Evolutionary conservation across 148 eudicot genomes (phyloP).

Genomic region (Cornus suecica): DNA sequence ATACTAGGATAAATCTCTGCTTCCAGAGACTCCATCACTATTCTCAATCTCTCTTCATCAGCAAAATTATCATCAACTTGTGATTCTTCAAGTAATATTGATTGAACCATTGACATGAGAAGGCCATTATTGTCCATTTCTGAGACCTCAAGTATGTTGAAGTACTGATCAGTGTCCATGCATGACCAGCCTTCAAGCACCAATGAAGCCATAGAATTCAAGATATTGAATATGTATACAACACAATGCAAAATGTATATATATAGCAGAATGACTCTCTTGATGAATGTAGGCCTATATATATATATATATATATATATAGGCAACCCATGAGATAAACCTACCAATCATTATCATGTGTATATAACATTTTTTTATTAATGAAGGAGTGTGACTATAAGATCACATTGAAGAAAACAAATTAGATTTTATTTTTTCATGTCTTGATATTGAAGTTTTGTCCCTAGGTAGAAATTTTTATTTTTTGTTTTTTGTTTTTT

Average conservation of each 20-base stretch:
- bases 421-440: too few species aligned
- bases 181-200: conserved; percentile 15
- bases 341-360: too few species aligned
- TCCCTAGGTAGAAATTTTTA: too few species aligned
- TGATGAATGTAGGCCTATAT: background rate
- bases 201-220: conserved; percentile 15
- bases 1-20: conserved; percentile 23
- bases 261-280: background rate
- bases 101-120: conserved; percentile 17
- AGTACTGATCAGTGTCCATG: background rate
- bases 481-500: too few species aligned
- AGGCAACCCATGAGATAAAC: too few species aligned
- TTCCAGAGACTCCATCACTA: conserved; percentile 33
- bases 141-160: conserved; percentile 17
- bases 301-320: too few species aligned
- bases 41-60: conserved; percentile 28
- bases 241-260: background rate
- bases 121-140: conserved; percentile 15
- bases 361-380: too few species aligned
- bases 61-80: conserved; percentile 6
- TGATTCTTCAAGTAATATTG: conserved; percentile 31
- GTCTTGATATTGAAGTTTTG: too few species aligned
- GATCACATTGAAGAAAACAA: background rate
- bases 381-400: too few species aligned
- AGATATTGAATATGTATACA: background rate